These are phyloP conservation scores for Exophiala phaeomuriformis DNA, from an alignment of 2,329 filamentous ascomycete species.

Conservation along the genomic window DNA sequence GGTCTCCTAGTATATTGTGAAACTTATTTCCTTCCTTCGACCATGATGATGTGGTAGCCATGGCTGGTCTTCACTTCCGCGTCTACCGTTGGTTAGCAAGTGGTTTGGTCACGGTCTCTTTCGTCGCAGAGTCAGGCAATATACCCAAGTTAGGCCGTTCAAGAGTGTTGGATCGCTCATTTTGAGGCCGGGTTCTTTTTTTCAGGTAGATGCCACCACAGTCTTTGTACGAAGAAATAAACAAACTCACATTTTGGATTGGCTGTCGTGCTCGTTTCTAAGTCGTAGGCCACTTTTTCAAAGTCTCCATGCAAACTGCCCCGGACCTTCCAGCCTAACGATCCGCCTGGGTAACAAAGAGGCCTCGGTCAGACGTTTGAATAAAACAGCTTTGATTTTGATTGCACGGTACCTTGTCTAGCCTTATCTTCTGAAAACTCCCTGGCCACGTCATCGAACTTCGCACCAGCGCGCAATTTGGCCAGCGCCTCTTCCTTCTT, in stretches of 20 bases:
- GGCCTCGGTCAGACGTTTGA: slow-evolving; percentile 4
- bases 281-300: slow-evolving; percentile 55
- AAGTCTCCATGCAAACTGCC: slow-evolving; percentile 52
- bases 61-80: slow-evolving; percentile 56
- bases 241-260: slow-evolving; percentile 44
- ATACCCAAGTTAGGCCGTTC: background rate
- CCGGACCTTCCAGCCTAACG: slow-evolving; percentile 56
- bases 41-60: slow-evolving; percentile 64
- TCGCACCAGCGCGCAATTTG: slow-evolving; percentile 52
- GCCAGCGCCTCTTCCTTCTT: slow-evolving; percentile 60
- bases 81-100: slow-evolving; percentile 30
- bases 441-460: slow-evolving; percentile 59
- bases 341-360: slow-evolving; percentile 43
- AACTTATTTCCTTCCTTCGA: slow-evolving; percentile 55
- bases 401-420: slow-evolving; percentile 40
- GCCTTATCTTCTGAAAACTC: slow-evolving; percentile 62
- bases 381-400: background rate
- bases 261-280: slow-evolving; percentile 54
- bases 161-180: slow-evolving; percentile 9
- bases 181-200: slow-evolving; percentile 6
- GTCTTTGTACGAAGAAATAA: slow-evolving; percentile 10
- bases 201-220: slow-evolving; percentile 12
- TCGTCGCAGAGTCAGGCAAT: background rate
- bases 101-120: slow-evolving; percentile 11
- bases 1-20: background rate